Evolutionary conservation across 2,329 filamentous ascomycete species (phyloP), one percentile per base, ranked within the genome.

Genomic region (Penicillium hordei): DNA sequence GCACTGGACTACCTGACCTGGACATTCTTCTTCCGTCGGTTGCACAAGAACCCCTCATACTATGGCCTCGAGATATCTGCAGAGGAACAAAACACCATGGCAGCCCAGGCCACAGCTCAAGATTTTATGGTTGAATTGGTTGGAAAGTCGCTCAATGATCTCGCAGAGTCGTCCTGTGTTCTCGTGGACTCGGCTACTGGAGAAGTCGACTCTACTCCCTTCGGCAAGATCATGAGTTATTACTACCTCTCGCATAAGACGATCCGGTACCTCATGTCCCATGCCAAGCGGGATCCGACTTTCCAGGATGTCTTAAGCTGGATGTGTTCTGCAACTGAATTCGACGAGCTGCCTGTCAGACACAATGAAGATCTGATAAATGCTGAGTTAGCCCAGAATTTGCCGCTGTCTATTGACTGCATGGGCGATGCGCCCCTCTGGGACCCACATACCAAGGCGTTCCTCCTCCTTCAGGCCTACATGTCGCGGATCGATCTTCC

Each of bases 281-380:
- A 93, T 64, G 90, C 89, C 25, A 93, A 90, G 68, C 83, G 86
- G 0, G 79, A 87, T 19, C 91, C 90, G 1, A 86, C 83, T 1
- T 95, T 99, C 71, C 82, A 88, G 12, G 90, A 97, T 64, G 91
- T 87, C 0, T 81, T 99, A 1, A 86, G 88, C 5, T 97, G 93
- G 93, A 94, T 99, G 87, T 93, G 89, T 61, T 86, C 87, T 52
- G 94, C 95, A 1, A 91, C 89, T 2, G 94, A 99, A 79, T 99
- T 97, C 75, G 93, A 99, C 71, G 95, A 99, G 77, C 86, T 99
- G 0, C 94, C 94, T 0, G 94, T 99, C 25, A 91, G 94, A 6
- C 94, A 99, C 78, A 99, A 99, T 71, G 94, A 99, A 77, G 95
- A 99, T 71, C 85, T 99, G 44, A 92, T 99, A 80, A 99, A 99